Conservation (phyloP, 2,329 filamentous ascomycete genomes). For the Xylaria digitata region DNA sequence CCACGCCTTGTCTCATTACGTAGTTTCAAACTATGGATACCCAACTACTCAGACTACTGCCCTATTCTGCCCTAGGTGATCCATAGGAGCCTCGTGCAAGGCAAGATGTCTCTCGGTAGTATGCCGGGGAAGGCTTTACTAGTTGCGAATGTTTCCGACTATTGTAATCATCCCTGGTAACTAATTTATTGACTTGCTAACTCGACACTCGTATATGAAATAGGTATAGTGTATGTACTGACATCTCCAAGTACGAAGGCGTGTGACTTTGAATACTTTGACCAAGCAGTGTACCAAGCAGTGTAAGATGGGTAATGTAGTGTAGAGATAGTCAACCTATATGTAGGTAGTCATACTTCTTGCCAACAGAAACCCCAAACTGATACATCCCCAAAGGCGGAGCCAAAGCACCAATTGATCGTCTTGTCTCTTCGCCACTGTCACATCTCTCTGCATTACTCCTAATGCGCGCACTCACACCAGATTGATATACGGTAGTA, state of each 20-base stretch:
- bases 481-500: not conserved
- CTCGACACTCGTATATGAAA: not conserved
- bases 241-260: constrained; percentile 2
- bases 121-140: constrained; percentile 3
- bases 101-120: not conserved
- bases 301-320: no score
- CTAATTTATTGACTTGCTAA: constrained; percentile 4
- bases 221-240: not conserved
- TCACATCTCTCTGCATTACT: constrained; percentile 25
- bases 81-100: not conserved
- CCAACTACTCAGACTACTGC: not conserved
- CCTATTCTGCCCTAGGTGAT: not conserved
- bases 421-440: constrained; percentile 19
- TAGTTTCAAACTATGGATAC: not conserved
- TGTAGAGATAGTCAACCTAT: no score
- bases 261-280: not conserved
- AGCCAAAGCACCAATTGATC: constrained; percentile 28
- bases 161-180: constrained; percentile 14
- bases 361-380: constrained; percentile 9
- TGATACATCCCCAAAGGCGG: not conserved
- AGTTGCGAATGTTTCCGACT: constrained; percentile 12
- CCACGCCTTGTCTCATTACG: constrained; percentile 10
- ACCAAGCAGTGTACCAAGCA: not conserved
- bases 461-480: constrained; percentile 25
- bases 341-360: constrained; percentile 1